Conservation (phyloP, 2,329 filamentous ascomycete genomes). For the Septoria linicola region DNA sequence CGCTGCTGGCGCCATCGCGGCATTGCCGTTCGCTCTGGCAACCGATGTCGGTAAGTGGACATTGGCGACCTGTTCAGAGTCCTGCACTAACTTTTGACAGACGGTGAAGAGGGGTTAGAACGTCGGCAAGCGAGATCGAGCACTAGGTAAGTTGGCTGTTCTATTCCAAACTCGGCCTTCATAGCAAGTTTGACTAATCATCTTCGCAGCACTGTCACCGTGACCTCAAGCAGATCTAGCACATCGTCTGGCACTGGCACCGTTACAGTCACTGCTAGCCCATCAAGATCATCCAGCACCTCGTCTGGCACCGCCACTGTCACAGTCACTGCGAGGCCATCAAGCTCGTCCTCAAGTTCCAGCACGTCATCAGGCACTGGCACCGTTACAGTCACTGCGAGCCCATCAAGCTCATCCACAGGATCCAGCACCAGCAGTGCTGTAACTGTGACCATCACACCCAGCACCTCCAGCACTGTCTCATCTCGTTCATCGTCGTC, state of each 20-base stretch:
- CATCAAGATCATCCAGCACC: neutral
- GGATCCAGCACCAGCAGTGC: too few relatives aligned
- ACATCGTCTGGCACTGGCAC: neutral
- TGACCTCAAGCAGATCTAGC: neutral
- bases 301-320: too few relatives aligned
- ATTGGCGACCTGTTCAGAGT: too few relatives aligned
- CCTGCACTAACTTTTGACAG: neutral
- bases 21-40: slow-evolving; percentile 17
- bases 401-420: too few relatives aligned
- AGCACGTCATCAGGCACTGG: too few relatives aligned
- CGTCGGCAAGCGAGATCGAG: too few relatives aligned
- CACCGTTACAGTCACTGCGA: too few relatives aligned
- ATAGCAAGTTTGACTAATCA: neutral
- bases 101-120: too few relatives aligned
- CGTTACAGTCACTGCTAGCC: neutral
- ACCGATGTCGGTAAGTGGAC: neutral
- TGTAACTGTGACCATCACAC: neutral
- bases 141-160: neutral
- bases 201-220: neutral
- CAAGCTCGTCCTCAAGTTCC: too few relatives aligned
- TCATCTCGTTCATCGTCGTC: neutral
- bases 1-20: slow-evolving; percentile 15
- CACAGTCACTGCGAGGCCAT: too few relatives aligned
- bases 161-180: neutral
- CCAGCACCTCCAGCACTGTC: neutral